These are phyloP conservation scores for Betula pendula DNA, from an alignment of 306 rosid species.

Conservation along the genomic window DNA sequence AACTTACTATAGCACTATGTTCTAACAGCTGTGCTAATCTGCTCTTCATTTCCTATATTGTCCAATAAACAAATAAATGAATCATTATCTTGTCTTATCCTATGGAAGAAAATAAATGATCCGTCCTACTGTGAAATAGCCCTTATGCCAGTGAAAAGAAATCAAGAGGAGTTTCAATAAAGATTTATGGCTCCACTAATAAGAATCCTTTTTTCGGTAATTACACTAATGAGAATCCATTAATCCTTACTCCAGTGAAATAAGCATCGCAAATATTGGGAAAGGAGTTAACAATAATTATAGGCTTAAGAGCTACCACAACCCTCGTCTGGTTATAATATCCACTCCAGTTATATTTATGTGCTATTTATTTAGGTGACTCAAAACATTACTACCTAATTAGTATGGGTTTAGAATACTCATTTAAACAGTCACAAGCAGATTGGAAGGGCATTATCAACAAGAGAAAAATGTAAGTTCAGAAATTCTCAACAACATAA, in stretches of 20 bases:
- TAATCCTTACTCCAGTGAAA: background rate
- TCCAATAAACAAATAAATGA: background rate
- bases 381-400: background rate
- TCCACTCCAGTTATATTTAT: background rate
- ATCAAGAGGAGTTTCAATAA: background rate
- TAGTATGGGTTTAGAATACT: background rate
- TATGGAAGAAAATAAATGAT: background rate
- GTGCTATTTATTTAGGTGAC: background rate
- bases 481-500: slow-evolving; percentile 7
- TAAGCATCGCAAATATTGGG: background rate
- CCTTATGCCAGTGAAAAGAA: background rate
- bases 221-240: background rate
- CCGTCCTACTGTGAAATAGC: background rate
- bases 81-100: background rate
- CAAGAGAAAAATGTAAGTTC: background rate
- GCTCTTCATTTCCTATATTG: no score
- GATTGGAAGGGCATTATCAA: background rate
- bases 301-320: no score
- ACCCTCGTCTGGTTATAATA: no score
- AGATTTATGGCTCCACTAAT: background rate
- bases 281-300: background rate
- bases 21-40: no score
- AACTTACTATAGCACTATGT: background rate
- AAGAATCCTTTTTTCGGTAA: background rate
- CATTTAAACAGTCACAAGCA: background rate